Conservation (phyloP, 805 yeast genomes). For the Yamadazyma ubonensis region DNA sequence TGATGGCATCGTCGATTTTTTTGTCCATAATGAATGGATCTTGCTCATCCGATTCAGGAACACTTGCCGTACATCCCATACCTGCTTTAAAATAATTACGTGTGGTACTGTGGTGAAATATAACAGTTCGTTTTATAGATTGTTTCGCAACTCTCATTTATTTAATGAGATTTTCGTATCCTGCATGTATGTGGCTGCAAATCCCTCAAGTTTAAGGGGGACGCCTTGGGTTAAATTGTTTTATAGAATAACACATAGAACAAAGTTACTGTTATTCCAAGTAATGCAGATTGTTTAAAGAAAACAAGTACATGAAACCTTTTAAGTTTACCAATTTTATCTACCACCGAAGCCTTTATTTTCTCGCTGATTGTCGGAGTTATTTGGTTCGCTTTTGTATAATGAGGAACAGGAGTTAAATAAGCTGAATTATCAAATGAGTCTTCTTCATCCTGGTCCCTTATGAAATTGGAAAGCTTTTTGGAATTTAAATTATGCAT, state of each 20-base stretch:
- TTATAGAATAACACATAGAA: constrained; percentile 18
- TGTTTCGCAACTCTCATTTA: neutral
- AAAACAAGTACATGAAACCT: constrained; percentile 14
- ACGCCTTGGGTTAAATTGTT: constrained; percentile 5
- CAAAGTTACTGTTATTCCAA: constrained; percentile 20
- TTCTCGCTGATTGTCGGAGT: too few relatives aligned
- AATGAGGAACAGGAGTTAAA: constrained; percentile 1
- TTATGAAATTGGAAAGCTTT: constrained; percentile 29
- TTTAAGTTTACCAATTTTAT: constrained; percentile 8
- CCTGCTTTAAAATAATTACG: neutral
- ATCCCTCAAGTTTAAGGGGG: neutral
- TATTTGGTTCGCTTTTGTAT: constrained; percentile 5
- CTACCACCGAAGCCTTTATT: neutral
- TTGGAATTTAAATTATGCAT: constrained; percentile 17
- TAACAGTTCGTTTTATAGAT: constrained; percentile 2
- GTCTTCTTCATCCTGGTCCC: constrained; percentile 27
- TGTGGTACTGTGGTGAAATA: constrained; percentile 4
- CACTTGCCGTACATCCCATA: constrained; percentile 78
- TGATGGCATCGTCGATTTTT: constrained; percentile 60
- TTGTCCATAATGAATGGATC: constrained; percentile 57
- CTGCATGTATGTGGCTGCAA: constrained; percentile 8
- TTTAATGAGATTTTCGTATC: constrained; percentile 1
- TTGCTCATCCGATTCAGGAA: constrained; percentile 35
- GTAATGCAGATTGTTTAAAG: constrained; percentile 20
- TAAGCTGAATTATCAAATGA: neutral